These are phyloP conservation scores for Bocquillonia castaneifolia DNA, from an alignment of 441 rosid species.

Conservation along the genomic window DNA sequence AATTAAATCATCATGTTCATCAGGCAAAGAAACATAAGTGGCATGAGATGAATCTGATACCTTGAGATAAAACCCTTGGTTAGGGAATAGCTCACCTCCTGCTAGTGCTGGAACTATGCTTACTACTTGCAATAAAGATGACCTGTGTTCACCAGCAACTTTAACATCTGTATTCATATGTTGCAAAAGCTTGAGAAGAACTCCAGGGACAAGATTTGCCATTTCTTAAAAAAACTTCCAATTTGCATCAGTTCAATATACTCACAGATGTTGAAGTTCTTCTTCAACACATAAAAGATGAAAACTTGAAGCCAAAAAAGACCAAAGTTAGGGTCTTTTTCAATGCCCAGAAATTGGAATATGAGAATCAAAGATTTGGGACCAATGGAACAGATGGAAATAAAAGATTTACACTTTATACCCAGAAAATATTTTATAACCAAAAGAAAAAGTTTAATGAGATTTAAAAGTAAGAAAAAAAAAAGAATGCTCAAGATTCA, in stretches of 20 bases:
- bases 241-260: constrained; percentile 37
- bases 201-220: constrained; percentile 95
- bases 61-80: constrained; percentile 93
- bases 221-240: constrained; percentile 36
- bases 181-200: constrained; percentile 86
- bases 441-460: constrained; percentile 6
- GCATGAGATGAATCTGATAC: constrained; percentile 99
- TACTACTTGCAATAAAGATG: constrained; percentile 79
- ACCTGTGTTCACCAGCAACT: constrained; percentile 90
- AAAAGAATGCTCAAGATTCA: constrained; percentile 15
- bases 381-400: constrained; percentile 8
- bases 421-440: constrained; percentile 16
- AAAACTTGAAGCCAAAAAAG: background rate
- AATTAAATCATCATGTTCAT: constrained; percentile 88
- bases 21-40: constrained; percentile 85
- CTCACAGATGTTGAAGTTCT: constrained; percentile 24
- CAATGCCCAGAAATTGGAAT: constrained; percentile 19
- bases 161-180: constrained; percentile 94
- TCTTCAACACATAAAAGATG: background rate
- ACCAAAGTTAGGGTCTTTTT: constrained; percentile 19
- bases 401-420: constrained; percentile 19
- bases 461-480: constrained; percentile 4
- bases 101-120: constrained; percentile 94
- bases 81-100: constrained; percentile 83
- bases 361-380: constrained; percentile 17